Percentiles rank a stretch among this genome's conserved stretches.
Conservation (phyloP, 1,139 yeast species). For the Suhomyces chickasaworum region DNA sequence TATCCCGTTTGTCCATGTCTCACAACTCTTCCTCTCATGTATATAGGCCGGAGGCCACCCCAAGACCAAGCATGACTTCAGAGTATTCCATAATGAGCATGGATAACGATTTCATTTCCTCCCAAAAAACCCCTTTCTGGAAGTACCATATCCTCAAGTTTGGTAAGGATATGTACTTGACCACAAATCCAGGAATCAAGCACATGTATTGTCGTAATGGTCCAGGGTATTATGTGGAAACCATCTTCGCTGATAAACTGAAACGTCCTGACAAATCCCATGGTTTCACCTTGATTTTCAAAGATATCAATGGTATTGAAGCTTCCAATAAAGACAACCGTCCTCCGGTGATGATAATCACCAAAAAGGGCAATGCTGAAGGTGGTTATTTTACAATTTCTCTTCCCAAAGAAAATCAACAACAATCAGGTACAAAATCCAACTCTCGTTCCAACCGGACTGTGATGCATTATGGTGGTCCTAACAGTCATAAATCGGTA, state of each 20-base stretch:
- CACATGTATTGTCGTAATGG: constrained; percentile 58
- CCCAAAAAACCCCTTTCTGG: constrained; percentile 47
- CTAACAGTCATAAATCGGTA: constrained; percentile 9
- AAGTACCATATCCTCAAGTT: constrained; percentile 58
- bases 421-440: background rate
- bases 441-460: background rate
- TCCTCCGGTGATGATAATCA: constrained; percentile 34
- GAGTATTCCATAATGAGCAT: constrained; percentile 14
- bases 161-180: constrained; percentile 52
- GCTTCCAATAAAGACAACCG: constrained; percentile 19
- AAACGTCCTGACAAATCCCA: constrained; percentile 16
- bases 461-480: constrained; percentile 11
- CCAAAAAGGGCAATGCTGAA: constrained; percentile 29
- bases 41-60: constrained; percentile 5
- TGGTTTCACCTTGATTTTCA: constrained; percentile 38
- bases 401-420: constrained; percentile 16
- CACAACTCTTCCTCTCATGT: background rate
- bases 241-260: constrained; percentile 24
- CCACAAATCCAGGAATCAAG: constrained; percentile 60
- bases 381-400: constrained; percentile 37
- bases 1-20: constrained; percentile 13
- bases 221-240: constrained; percentile 56
- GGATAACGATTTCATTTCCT: constrained; percentile 13
- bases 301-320: constrained; percentile 31
- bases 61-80: constrained; percentile 15